Evolutionary conservation across 306 rosid genomes (phyloP).

Genomic region (Pueraria montana): DNA sequence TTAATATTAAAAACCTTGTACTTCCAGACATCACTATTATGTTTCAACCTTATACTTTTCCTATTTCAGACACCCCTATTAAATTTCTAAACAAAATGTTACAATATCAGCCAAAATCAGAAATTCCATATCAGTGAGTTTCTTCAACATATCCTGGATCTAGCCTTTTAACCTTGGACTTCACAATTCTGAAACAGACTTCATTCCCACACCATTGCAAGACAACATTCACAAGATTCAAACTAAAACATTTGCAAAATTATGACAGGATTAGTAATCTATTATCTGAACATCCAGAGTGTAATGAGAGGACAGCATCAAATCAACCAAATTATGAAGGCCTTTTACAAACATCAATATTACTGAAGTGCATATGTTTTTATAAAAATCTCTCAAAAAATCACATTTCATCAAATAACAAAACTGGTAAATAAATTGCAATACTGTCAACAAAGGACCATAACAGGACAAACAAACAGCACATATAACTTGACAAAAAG

Average conservation of each 20-base stretch:
- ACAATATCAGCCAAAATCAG: not conserved
- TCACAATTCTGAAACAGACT: conserved; percentile 1
- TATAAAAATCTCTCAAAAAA: conserved; percentile 2
- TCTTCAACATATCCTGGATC: conserved; percentile 18
- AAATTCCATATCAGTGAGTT: conserved; percentile 24
- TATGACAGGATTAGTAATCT: not conserved
- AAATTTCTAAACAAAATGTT: not conserved
- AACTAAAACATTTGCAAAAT: conserved; percentile 1
- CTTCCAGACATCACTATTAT: not conserved
- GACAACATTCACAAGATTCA: conserved; percentile 11
- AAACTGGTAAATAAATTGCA: conserved; percentile 36
- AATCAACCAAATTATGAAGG: conserved; percentile 26
- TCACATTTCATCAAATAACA: conserved; percentile 21
- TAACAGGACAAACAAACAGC: conserved; percentile 28
- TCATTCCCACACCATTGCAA: not conserved
- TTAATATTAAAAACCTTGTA: conserved; percentile 19
- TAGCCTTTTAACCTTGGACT: not conserved
- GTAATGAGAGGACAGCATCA: not conserved
- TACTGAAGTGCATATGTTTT: not conserved
- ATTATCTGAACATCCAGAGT: not conserved
- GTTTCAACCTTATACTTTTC: not conserved
- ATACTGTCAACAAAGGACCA: conserved; percentile 33
- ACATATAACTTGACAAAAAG: conserved; percentile 29
- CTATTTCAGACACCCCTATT: conserved; percentile 10
- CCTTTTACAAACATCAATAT: conserved; percentile 1